These are phyloP conservation scores for Mycena albidolilacea DNA, from an alignment of 768 basidiomycete genomes.

Conservation along the genomic window DNA sequence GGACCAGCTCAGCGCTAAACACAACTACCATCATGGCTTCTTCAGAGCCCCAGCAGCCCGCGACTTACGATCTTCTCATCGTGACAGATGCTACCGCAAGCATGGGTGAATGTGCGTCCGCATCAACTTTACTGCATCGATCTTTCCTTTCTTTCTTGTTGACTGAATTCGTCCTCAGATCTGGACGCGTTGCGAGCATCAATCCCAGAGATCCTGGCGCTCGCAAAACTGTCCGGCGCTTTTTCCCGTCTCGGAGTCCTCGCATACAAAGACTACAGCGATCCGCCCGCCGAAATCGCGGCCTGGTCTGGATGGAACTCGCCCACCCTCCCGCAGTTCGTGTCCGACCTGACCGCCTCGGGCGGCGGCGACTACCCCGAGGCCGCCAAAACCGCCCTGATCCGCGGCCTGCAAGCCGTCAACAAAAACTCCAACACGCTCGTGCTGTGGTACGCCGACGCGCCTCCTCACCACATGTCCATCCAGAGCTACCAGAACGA, in stretches of 20 bases:
- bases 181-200: constrained; percentile 40
- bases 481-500: constrained; percentile 38
- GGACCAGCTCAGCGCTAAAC: not conserved
- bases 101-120: constrained; percentile 44
- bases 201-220: constrained; percentile 46
- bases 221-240: constrained; percentile 45
- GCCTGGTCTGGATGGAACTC: constrained; percentile 47
- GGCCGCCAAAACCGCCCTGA: constrained; percentile 47
- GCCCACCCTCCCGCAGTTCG: constrained; percentile 39
- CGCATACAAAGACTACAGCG: constrained; percentile 45
- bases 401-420: constrained; percentile 42
- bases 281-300: constrained; percentile 34
- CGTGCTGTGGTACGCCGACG: constrained; percentile 48
- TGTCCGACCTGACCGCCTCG: constrained; percentile 28
- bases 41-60: not conserved
- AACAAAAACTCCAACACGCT: constrained; percentile 43
- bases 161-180: constrained; percentile 28
- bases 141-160: not conserved
- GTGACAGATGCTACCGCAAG: constrained; percentile 45
- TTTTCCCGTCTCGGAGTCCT: constrained; percentile 46
- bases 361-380: constrained; percentile 49
- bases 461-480: constrained; percentile 45
- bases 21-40: not conserved
- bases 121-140: not conserved
- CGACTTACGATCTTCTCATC: constrained; percentile 43